phyloP scores from a whole-genome alignment of 148 eudicot species.

The Cornus florida region DNA sequence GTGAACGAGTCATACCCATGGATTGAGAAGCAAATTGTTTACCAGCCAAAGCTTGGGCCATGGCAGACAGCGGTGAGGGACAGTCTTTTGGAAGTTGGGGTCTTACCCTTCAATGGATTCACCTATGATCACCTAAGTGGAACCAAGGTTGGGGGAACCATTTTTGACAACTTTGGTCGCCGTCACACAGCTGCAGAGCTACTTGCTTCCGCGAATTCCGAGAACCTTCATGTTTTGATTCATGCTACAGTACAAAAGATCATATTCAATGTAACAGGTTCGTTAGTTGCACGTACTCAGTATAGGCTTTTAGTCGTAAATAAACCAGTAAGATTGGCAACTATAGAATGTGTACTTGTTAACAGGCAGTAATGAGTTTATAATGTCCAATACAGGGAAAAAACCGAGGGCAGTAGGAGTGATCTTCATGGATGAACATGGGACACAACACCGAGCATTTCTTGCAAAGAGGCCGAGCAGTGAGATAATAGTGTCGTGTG shows the following conservation, averaged over 20 bases:
- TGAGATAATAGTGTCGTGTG: conserved; percentile 69
- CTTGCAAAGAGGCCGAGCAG: conserved; percentile 53
- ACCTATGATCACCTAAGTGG: conserved; percentile 90
- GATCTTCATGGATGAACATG: conserved; percentile 78
- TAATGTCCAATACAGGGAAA: conserved; percentile 37
- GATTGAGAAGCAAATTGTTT: conserved; percentile 83
- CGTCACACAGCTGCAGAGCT: conserved; percentile 93
- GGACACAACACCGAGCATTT: conserved; percentile 51
- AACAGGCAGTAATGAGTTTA: too few relatives aligned
- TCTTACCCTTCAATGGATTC: conserved; percentile 86
- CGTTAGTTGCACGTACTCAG: neutral
- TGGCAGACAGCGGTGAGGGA: conserved; percentile 81
- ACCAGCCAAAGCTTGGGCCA: conserved; percentile 51
- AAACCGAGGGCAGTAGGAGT: conserved; percentile 81
- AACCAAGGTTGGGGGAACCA: conserved; percentile 94
- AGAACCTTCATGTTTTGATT: conserved; percentile 59
- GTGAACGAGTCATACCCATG: conserved; percentile 89
- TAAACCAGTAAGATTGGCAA: too few relatives aligned
- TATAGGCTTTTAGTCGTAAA: too few relatives aligned
- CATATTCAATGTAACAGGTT: conserved; percentile 55
- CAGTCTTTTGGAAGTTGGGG: conserved; percentile 70
- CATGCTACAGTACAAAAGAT: conserved; percentile 77
- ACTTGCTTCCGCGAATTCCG: conserved; percentile 55
- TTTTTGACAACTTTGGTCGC: conserved; percentile 65
- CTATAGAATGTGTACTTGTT: too few relatives aligned